Evolutionary conservation across 305 asterid species (phyloP).

Genomic region (Withania somnifera): DNA sequence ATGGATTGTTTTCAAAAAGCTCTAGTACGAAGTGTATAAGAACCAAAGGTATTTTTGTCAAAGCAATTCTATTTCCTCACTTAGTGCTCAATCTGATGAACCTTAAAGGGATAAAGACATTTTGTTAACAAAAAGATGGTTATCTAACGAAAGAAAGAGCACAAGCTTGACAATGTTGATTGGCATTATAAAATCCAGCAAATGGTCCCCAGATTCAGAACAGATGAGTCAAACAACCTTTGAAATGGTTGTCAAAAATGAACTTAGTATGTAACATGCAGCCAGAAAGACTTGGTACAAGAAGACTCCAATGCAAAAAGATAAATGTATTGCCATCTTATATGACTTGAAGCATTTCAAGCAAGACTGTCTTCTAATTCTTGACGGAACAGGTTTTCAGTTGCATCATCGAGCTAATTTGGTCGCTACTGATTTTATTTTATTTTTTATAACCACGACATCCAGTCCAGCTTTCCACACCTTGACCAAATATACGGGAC

Average conservation of each 20-base stretch:
- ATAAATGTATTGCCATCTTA: background rate
- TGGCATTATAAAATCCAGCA: background rate
- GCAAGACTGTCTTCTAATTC: background rate
- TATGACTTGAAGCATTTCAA: conserved; percentile 1
- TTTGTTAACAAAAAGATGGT: background rate
- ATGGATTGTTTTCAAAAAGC: background rate
- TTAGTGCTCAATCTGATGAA: background rate
- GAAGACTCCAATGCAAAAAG: background rate
- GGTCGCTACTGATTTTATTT: too few relatives aligned
- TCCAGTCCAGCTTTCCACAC: too few relatives aligned
- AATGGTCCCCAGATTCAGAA: background rate
- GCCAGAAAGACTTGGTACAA: background rate
- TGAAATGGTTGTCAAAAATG: background rate
- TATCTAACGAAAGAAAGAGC: background rate
- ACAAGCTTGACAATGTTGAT: background rate
- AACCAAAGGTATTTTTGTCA: background rate
- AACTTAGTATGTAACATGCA: background rate
- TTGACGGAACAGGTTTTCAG: background rate
- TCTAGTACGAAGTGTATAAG: background rate
- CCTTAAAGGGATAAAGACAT: background rate
- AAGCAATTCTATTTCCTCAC: background rate
- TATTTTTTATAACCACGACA: too few relatives aligned
- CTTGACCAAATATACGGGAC: too few relatives aligned
- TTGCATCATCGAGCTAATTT: background rate
- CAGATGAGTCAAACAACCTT: background rate